Percentiles rank a stretch among this genome's conserved stretches.
Evolutionary conservation across 176 grass and related monocot genomes (phyloP).

Genomic region (Musa beccarii): DNA sequence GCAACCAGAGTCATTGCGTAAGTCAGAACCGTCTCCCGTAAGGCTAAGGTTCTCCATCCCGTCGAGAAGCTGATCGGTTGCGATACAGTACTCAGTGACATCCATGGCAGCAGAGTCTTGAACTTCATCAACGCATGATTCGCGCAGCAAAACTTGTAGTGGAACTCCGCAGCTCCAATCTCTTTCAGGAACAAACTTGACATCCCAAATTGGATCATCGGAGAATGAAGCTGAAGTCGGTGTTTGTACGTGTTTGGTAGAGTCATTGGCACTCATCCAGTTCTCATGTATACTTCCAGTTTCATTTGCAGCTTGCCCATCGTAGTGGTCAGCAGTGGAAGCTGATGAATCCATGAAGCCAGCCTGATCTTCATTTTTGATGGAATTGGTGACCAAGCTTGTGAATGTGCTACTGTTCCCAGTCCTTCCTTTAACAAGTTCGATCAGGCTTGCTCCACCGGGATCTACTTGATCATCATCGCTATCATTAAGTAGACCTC

Average conservation of each 20-base stretch:
- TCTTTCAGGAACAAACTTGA: conserved; percentile 8
- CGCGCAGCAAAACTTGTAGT: conserved; percentile 42
- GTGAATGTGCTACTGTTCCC: conserved; percentile 14
- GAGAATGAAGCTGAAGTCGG: conserved; percentile 17
- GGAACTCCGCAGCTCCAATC: conserved; percentile 22
- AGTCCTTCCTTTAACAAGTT: conserved; percentile 8
- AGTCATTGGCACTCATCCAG: conserved; percentile 4
- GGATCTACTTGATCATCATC: conserved; percentile 7
- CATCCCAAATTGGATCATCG: conserved; percentile 25
- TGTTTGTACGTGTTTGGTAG: conserved; percentile 17
- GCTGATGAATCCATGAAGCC: conserved; percentile 20
- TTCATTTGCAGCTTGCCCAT: conserved; percentile 10
- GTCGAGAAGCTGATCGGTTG: neutral
- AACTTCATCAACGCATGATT: conserved; percentile 30
- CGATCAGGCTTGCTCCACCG: conserved; percentile 2
- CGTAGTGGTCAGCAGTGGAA: neutral
- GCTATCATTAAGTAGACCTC: neutral
- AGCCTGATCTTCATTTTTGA: conserved; percentile 13
- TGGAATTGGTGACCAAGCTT: conserved; percentile 15
- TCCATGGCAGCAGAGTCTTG: conserved; percentile 20
- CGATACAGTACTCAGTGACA: neutral
- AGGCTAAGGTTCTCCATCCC: neutral
- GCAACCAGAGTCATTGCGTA: neutral
- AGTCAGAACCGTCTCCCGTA: neutral
- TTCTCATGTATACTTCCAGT: conserved; percentile 2